Evolutionary conservation across 345 rosid genomes (phyloP).

Genomic region (Salix brachista): DNA sequence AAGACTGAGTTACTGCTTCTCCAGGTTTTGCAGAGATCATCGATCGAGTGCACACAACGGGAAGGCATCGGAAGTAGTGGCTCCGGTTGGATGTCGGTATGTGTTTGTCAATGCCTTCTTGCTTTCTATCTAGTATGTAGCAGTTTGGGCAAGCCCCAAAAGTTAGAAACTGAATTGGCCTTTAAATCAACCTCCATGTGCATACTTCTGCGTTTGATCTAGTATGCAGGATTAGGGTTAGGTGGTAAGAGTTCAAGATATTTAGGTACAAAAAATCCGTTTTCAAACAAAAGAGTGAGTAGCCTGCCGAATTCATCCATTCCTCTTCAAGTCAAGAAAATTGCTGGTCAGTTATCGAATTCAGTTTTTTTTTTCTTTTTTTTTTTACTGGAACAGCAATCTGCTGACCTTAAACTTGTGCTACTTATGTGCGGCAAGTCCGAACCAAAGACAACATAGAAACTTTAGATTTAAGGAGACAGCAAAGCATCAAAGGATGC

Average conservation of each 20-base stretch:
- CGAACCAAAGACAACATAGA: neutral
- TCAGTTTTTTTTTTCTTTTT: neutral
- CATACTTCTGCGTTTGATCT: conserved; percentile 3
- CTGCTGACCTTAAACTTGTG: neutral
- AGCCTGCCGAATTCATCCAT: neutral
- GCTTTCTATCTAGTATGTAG: neutral
- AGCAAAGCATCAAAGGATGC: neutral
- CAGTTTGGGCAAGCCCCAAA: neutral
- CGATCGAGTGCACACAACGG: neutral
- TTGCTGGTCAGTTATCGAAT: neutral
- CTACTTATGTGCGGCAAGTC: neutral
- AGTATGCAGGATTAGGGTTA: neutral
- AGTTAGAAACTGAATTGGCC: neutral
- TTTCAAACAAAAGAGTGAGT: neutral
- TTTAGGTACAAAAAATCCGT: neutral
- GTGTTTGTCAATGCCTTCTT: conserved; percentile 13
- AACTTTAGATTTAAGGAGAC: neutral
- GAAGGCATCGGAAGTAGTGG: conserved; percentile 21
- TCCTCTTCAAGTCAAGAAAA: neutral
- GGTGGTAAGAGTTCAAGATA: neutral
- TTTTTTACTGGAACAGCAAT: neutral
- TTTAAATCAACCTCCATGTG: neutral
- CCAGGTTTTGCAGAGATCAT: neutral
- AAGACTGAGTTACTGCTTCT: neutral
- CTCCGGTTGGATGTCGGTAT: conserved; percentile 49